Percentiles rank a stretch among this genome's conserved stretches.
These are phyloP conservation scores for Elsinoe batatas DNA, from an alignment of 2,329 filamentous ascomycete genomes.

Conservation along the genomic window DNA sequence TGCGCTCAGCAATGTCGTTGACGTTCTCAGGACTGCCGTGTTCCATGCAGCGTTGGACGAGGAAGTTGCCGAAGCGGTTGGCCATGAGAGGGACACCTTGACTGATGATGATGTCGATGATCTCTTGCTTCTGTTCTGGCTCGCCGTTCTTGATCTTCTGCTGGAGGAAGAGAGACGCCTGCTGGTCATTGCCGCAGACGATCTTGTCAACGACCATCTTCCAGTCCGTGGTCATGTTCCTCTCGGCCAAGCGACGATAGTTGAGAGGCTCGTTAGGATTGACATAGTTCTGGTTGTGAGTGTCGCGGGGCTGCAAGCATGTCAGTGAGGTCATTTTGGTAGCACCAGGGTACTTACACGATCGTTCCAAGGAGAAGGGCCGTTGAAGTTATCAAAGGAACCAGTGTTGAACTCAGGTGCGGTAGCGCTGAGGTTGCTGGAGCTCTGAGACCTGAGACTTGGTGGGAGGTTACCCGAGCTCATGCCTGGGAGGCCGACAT, in stretches of 20 bases:
- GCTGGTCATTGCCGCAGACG: constrained; percentile 97
- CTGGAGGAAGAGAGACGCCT: constrained; percentile 96
- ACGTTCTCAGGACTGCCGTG: constrained; percentile 93
- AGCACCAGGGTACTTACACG: constrained; percentile 14
- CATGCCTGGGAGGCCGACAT: constrained; percentile 3
- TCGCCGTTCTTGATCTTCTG: constrained; percentile 98
- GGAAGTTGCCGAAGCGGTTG: constrained; percentile 96
- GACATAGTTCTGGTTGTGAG: constrained; percentile 56
- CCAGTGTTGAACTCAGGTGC: constrained; percentile 37
- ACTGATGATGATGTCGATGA: constrained; percentile 89
- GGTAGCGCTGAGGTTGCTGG: constrained; percentile 35
- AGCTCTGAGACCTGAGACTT: constrained; percentile 18
- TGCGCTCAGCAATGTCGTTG: constrained; percentile 85
- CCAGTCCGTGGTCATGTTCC: constrained; percentile 97
- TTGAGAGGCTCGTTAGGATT: constrained; percentile 86
- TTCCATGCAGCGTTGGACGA: constrained; percentile 97
- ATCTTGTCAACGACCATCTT: constrained; percentile 99
- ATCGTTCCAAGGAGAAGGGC: constrained; percentile 31
- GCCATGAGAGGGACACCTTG: constrained; percentile 95
- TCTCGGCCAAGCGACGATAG: constrained; percentile 88
- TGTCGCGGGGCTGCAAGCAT: constrained; percentile 13
- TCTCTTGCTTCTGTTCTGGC: constrained; percentile 90
- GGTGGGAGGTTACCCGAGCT: neutral
- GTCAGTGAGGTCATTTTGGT: constrained; percentile 14
- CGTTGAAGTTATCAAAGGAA: constrained; percentile 18